Base-by-base conservation (phyloP, 2,329 filamentous ascomycete genomes). In the Pseudogymnoascus sp. region DNA sequence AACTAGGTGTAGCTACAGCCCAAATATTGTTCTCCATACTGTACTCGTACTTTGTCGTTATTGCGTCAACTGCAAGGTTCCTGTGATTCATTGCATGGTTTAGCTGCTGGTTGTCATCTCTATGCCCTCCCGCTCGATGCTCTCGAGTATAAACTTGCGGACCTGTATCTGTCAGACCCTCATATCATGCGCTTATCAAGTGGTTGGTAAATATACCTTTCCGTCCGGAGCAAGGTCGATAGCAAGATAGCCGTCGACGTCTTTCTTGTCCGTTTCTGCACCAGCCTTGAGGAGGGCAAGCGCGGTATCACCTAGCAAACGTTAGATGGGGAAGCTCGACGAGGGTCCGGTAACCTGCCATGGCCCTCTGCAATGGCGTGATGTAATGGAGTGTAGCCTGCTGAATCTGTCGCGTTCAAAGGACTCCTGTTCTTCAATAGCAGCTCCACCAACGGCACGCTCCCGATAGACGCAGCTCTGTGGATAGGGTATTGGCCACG, bases 401-500 rank as follows among this genome's bases (percentile, higher is more conserved):
- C 85, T 35, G 79, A 78, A 75, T 99, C 94, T 2, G 88, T 86
- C 2, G 91, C 86, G 73, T 96, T 90, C 22, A 97, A 71, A 0
- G 93, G 92, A 65, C 90, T 96, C 66, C 79, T 81, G 67, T 89
- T 83, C 68, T 89, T 84, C 14, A 97, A 76, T 12, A 99, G 77
- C 37, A 96, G 76, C 67, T 86, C 88, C 57, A 96, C 80, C 77
- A 99, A 91, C 4, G 93, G 91, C n/a, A 88, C 83, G 3, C 88
- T 93, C 6, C 95, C 95, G 3, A 91, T 84, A 2, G 94, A 93
- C 0, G 94, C 93, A 2, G 94, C 94, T 16, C 94, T 85, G 74
- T 99, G 95, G 25, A 99, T 81, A 6, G 95, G 83, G 62, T 97
- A 85, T 71, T 97, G 93, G n/a, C 90, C 90, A 30, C 91, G 83